phyloP scores from a whole-genome alignment of 345 rosid species.

The Hypericum androsaemum region DNA sequence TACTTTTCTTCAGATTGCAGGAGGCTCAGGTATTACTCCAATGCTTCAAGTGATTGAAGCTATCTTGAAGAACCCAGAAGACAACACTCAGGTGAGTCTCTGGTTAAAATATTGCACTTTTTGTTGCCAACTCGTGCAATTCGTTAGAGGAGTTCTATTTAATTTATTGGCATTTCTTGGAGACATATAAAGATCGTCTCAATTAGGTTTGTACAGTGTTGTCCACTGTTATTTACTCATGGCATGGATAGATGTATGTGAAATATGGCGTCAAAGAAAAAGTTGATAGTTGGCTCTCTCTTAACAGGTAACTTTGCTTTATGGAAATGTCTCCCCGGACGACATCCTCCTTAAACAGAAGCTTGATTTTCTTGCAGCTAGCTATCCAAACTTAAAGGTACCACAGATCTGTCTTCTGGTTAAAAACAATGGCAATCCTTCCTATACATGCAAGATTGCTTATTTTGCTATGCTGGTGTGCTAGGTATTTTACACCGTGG shows the following conservation, averaged over 20 bases:
- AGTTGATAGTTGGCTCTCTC: background rate
- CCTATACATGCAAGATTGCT: too few relatives aligned
- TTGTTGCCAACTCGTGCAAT: background rate
- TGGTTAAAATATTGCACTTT: conserved; percentile 4
- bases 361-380: conserved; percentile 71
- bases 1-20: conserved; percentile 54
- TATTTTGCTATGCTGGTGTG: conserved; percentile 8
- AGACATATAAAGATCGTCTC: too few relatives aligned
- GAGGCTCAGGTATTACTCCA: conserved; percentile 94
- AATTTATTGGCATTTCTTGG: too few relatives aligned
- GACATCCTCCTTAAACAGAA: conserved; percentile 85
- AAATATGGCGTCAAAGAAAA: background rate
- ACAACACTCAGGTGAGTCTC: conserved; percentile 66
- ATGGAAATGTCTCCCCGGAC: conserved; percentile 90
- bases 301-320: conserved; percentile 63
- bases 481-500: conserved; percentile 81
- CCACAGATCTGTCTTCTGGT: background rate
- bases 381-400: conserved; percentile 86
- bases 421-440: too few relatives aligned
- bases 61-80: conserved; percentile 74
- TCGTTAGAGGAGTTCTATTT: too few relatives aligned
- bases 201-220: too few relatives aligned
- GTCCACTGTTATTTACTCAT: too few relatives aligned
- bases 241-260: too few relatives aligned
- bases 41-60: conserved; percentile 96